Conservation (phyloP, 2,329 filamentous ascomycete genomes). For the Neoscytalidium dimidiatum region DNA sequence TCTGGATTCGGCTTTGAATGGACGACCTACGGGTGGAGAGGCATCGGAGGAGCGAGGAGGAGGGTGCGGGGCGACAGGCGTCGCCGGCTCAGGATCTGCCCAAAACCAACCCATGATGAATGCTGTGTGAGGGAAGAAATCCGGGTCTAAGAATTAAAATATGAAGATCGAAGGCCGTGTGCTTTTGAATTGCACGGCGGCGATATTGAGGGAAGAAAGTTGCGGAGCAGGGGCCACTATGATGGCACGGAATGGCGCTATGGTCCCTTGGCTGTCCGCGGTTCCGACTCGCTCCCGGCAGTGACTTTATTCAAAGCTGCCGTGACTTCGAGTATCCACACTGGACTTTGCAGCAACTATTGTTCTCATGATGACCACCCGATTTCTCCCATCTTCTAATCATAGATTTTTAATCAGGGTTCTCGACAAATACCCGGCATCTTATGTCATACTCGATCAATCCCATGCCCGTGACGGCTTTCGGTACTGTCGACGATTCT, state of each 20-base stretch:
- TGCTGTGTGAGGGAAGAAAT: background rate
- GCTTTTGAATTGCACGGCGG: background rate
- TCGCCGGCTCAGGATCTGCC: slow-evolving; percentile 55
- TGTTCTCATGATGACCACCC: no score
- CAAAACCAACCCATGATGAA: slow-evolving; percentile 69
- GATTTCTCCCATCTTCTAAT: background rate
- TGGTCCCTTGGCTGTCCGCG: background rate
- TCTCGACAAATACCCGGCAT: background rate
- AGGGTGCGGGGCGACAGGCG: slow-evolving; percentile 49
- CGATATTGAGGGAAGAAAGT: slow-evolving; percentile 12
- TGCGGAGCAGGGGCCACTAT: slow-evolving; percentile 19
- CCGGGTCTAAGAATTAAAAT: background rate
- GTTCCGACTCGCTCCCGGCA: slow-evolving; percentile 8
- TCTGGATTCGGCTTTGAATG: slow-evolving; percentile 27
- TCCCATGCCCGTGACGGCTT: no score
- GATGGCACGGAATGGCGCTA: slow-evolving; percentile 13
- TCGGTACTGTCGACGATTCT: no score
- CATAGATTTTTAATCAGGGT: background rate
- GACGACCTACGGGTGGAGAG: slow-evolving; percentile 57
- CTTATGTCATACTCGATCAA: no score
- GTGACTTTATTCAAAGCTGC: background rate
- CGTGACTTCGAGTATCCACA: background rate
- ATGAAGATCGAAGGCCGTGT: background rate
- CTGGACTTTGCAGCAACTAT: background rate
- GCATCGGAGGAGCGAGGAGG: slow-evolving; percentile 46